Conservation (phyloP, 331 rosid genomes). For the Phaseolus coccineus region DNA sequence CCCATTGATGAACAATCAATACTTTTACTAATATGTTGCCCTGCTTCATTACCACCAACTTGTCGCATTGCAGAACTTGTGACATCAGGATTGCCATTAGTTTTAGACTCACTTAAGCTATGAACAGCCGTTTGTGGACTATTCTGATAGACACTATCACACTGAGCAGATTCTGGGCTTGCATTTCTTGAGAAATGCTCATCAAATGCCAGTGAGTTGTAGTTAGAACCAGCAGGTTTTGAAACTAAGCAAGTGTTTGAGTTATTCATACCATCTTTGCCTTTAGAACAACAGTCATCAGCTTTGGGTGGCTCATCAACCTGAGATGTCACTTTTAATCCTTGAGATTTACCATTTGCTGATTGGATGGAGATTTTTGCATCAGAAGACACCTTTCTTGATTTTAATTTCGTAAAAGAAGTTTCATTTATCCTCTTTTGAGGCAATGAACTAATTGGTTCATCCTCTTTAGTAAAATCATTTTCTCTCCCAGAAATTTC, state of each 20-base stretch:
- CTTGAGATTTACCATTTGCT: slow-evolving; percentile 44
- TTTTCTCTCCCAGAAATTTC: slow-evolving; percentile 47
- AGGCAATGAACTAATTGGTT: slow-evolving; percentile 54
- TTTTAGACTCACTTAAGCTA: slow-evolving; percentile 42
- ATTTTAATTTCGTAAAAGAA: slow-evolving; percentile 53
- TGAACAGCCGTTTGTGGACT: slow-evolving; percentile 44
- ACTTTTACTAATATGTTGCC: slow-evolving; percentile 45
- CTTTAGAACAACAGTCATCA: slow-evolving; percentile 39
- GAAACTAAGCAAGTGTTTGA: slow-evolving; percentile 31
- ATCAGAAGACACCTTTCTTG: slow-evolving; percentile 50
- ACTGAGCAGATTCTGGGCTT: slow-evolving; percentile 42
- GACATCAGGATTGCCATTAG: slow-evolving; percentile 45
- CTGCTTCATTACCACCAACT: slow-evolving; percentile 42
- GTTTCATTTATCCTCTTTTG: slow-evolving; percentile 53
- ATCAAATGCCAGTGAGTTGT: slow-evolving; percentile 44
- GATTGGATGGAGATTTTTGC: slow-evolving; percentile 45
- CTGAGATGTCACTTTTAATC: slow-evolving; percentile 41
- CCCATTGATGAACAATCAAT: slow-evolving; percentile 49
- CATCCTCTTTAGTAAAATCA: slow-evolving; percentile 44
- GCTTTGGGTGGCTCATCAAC: slow-evolving; percentile 48
- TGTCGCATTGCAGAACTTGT: slow-evolving; percentile 44
- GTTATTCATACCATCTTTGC: slow-evolving; percentile 45
- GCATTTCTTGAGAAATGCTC: slow-evolving; percentile 41
- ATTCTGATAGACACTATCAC: slow-evolving; percentile 43
- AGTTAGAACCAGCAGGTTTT: slow-evolving; percentile 36